phyloP scores from a whole-genome alignment of 306 rosid genomes.

The Mimosa bimucronata region DNA sequence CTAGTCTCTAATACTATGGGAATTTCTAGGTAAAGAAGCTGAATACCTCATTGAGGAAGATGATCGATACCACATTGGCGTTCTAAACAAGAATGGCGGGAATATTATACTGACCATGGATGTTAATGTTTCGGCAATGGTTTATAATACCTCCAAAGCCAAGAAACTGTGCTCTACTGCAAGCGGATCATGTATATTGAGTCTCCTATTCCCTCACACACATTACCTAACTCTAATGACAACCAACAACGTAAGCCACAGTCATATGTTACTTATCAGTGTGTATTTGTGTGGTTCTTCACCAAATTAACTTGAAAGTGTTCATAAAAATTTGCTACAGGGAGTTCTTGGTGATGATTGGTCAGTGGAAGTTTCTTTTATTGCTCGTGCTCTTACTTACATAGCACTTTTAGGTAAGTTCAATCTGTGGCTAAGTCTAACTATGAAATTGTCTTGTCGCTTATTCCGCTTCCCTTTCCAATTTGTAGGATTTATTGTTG shows the following conservation, averaged over 20 bases:
- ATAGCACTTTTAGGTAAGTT: constrained; percentile 60
- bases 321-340: constrained; percentile 43
- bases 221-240: constrained; percentile 57
- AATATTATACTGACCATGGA: constrained; percentile 50
- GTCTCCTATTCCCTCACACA: constrained; percentile 53
- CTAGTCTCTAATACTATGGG: neutral
- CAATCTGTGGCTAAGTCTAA: neutral
- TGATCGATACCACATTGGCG: constrained; percentile 57
- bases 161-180: constrained; percentile 54
- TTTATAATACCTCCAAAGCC: constrained; percentile 66
- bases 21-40: constrained; percentile 56
- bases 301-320: constrained; percentile 4
- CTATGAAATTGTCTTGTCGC: constrained; percentile 9
- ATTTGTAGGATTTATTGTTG: constrained; percentile 50
- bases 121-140: constrained; percentile 60
- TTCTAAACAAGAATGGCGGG: constrained; percentile 55
- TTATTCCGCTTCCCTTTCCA: neutral
- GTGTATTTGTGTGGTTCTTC: constrained; percentile 11
- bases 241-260: constrained; percentile 54
- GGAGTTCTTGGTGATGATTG: constrained; percentile 43
- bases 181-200: constrained; percentile 58
- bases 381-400: constrained; percentile 56
- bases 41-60: constrained; percentile 64
- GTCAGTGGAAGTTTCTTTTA: constrained; percentile 53
- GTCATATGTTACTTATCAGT: neutral